Percentiles rank a stretch among this genome's conserved stretches.
These are phyloP conservation scores for Amanita rubescens DNA, from an alignment of 768 basidiomycete species.

Conservation along the genomic window DNA sequence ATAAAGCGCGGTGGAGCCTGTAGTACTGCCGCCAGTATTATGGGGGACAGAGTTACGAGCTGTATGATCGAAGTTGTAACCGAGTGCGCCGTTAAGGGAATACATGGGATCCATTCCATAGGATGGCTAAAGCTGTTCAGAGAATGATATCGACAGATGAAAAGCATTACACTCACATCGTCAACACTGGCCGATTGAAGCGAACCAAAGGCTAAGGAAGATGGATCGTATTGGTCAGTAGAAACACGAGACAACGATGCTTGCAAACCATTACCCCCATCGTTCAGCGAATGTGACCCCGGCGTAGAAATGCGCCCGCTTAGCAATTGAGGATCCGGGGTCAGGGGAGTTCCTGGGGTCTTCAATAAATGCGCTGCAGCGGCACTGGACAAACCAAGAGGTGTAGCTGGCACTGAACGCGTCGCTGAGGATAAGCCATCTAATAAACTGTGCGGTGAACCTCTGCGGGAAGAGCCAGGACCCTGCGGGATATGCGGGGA, in stretches of 20 bases:
- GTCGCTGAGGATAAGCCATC: conserved; percentile 55
- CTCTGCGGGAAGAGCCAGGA: conserved; percentile 58
- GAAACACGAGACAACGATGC: conserved; percentile 67
- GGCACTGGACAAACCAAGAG: conserved; percentile 46
- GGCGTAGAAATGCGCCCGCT: conserved; percentile 56
- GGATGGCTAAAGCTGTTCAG: conserved; percentile 25
- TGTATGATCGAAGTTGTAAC: conserved; percentile 49
- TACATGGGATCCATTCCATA: conserved; percentile 56
- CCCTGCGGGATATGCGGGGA: conserved; percentile 62
- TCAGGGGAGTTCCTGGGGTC: conserved; percentile 62
- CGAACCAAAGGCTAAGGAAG: conserved; percentile 46
- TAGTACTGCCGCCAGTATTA: conserved; percentile 27
- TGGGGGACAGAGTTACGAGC: conserved; percentile 27
- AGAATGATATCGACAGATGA: conserved; percentile 8
- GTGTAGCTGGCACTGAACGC: conserved; percentile 81
- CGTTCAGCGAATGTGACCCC: conserved; percentile 39
- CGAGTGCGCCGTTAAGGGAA: conserved; percentile 40
- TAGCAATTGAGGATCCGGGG: conserved; percentile 49
- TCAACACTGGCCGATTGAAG: conserved; percentile 42
- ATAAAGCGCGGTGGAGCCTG: conserved; percentile 71
- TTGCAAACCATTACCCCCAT: conserved; percentile 54
- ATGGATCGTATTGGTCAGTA: conserved; percentile 49
- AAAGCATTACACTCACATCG: conserved; percentile 37
- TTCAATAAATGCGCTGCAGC: conserved; percentile 47
- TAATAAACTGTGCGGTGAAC: conserved; percentile 61